Conservation (phyloP, 768 basidiomycete species). For the Boletus bicolor region DNA sequence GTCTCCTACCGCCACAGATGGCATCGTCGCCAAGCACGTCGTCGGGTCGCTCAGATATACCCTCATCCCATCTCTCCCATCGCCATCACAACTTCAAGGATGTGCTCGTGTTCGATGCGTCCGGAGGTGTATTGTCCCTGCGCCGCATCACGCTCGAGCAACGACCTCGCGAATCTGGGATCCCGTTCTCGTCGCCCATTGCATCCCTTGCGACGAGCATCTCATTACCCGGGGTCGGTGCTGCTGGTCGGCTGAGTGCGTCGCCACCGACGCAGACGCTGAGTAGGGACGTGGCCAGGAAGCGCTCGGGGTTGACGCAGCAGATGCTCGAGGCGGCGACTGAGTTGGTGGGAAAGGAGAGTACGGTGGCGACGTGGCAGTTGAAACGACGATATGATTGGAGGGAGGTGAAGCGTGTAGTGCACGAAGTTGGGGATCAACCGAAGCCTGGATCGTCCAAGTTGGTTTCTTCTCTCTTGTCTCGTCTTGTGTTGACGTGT, state of each 20-base stretch:
- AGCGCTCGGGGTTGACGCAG: conserved; percentile 33
- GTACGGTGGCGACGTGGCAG: too few species aligned
- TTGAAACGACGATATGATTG: too few species aligned
- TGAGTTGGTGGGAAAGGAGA: too few species aligned
- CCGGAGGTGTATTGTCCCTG: conserved; percentile 54
- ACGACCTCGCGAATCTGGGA: conserved; percentile 21
- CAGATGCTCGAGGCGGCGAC: too few species aligned
- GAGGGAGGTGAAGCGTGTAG: too few species aligned
- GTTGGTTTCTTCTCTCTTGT: too few species aligned
- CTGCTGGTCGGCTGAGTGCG: conserved; percentile 1
- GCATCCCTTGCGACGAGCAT: too few species aligned
- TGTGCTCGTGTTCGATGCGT: too few species aligned
- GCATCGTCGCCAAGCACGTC: conserved; percentile 28
- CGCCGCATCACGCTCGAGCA: conserved; percentile 50
- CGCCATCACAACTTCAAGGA: conserved; percentile 39
- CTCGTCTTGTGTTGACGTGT: too few species aligned
- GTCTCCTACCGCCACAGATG: neutral
- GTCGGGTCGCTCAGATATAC: conserved; percentile 9
- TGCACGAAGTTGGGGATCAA: too few species aligned
- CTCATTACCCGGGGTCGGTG: conserved; percentile 50
- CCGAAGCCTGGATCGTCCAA: too few species aligned
- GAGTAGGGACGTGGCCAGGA: neutral
- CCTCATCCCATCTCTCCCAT: conserved; percentile 25
- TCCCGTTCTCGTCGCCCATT: conserved; percentile 22
- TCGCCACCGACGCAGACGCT: conserved; percentile 22